Conservation (phyloP, 202 grass and related monocot species). For the Brachypodium distachyon region DNA sequence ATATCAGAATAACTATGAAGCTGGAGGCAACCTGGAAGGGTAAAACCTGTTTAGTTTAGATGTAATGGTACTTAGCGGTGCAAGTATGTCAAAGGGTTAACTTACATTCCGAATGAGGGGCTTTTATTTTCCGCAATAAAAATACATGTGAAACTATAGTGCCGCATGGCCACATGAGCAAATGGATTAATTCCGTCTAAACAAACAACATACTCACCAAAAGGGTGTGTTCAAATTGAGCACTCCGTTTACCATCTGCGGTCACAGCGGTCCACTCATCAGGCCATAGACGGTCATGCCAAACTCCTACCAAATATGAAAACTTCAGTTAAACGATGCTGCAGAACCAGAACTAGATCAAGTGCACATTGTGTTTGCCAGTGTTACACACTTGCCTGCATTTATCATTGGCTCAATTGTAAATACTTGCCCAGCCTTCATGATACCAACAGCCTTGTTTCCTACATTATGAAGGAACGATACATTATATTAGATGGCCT, state of each 20-base stretch:
- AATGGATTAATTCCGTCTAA: background rate
- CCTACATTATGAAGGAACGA: constrained; percentile 42
- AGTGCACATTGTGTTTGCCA: background rate
- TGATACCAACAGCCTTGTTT: constrained; percentile 98
- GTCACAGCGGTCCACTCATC: constrained; percentile 94
- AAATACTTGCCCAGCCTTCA: constrained; percentile 99
- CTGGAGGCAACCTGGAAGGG: background rate
- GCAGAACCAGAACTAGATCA: background rate
- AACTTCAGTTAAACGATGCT: background rate
- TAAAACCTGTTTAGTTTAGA: background rate
- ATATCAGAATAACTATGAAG: background rate
- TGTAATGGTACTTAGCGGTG: background rate
- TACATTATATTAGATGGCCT: background rate
- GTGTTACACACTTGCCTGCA: constrained; percentile 48
- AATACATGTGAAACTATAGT: background rate
- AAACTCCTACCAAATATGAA: constrained; percentile 56
- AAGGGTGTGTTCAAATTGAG: constrained; percentile 99
- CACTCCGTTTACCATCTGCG: constrained; percentile 92
- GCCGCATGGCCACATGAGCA: background rate
- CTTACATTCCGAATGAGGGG: background rate
- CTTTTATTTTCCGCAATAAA: background rate
- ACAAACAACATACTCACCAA: constrained; percentile 47
- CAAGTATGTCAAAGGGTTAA: background rate
- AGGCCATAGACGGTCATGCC: constrained; percentile 86
- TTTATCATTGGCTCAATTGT: constrained; percentile 99